Evolutionary conservation across 805 yeast species (phyloP).

Genomic region (Saccharomyces jurei): DNA sequence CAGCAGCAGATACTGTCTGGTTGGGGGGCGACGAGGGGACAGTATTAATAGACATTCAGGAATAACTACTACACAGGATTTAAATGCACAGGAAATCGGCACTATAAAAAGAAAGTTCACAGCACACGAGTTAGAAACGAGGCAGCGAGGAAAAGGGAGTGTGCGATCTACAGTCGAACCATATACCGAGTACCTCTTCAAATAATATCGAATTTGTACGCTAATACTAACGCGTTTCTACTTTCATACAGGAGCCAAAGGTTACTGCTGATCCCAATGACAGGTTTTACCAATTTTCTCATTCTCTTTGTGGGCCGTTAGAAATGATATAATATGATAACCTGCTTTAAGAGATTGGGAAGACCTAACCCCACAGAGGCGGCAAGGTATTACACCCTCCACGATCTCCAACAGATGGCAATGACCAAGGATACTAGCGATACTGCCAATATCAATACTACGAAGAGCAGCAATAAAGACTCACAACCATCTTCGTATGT

Average conservation of each 20-base stretch:
- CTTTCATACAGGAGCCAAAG: background rate
- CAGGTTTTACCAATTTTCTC: background rate
- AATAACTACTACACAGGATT: background rate
- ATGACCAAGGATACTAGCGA: conserved; percentile 34
- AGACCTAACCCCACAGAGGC: background rate
- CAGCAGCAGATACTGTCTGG: background rate
- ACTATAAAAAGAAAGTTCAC: background rate
- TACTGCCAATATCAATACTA: conserved; percentile 46
- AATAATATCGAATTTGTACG: background rate
- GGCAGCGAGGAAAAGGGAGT: background rate
- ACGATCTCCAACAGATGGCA: background rate
- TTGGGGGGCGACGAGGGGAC: background rate
- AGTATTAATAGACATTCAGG: background rate
- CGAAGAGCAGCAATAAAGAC: background rate
- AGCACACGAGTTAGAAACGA: background rate
- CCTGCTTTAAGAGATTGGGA: background rate
- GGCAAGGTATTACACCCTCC: background rate
- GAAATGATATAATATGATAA: background rate
- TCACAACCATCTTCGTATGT: background rate
- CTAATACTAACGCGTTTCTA: background rate
- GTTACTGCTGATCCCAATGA: background rate
- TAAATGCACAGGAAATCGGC: background rate
- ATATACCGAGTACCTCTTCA: background rate
- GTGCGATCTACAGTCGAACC: background rate
- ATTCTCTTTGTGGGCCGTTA: background rate